A percentile compares a stretch with the other conserved stretches of the same genome.
These are phyloP conservation scores for Phytophthora lateralis DNA, from an alignment of 352 stramenopile genomes.

Conservation along the genomic window DNA sequence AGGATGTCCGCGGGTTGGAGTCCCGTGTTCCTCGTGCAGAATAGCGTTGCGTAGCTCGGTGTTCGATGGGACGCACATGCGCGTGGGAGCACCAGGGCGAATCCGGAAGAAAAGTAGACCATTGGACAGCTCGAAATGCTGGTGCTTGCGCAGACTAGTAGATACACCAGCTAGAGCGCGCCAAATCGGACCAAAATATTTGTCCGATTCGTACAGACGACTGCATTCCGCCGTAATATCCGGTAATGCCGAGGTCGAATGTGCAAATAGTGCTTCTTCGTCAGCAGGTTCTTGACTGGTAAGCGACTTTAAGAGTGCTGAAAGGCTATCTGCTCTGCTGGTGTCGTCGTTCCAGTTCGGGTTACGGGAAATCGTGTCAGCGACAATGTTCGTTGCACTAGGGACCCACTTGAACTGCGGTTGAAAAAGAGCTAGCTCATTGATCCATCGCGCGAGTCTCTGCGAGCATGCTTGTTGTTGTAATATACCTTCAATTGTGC, in stretches of 20 bases:
- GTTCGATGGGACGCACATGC: not conserved
- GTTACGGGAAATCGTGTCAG: not conserved
- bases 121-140: not conserved
- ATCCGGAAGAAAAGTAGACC: constrained; percentile 3
- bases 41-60: not conserved
- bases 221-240: not conserved
- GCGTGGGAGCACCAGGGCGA: constrained; percentile 3
- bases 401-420: not conserved
- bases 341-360: not conserved
- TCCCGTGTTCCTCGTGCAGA: constrained; percentile 11
- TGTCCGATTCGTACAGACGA: not conserved
- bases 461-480: not conserved
- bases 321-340: not conserved
- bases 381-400: not conserved
- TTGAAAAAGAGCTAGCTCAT: not conserved
- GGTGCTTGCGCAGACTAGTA: not conserved
- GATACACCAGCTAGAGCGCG: not conserved
- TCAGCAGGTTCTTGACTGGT: not conserved
- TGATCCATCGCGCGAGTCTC: not conserved
- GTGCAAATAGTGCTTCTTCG: not conserved
- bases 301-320: not conserved
- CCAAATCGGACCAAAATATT: not conserved
- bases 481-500: not conserved
- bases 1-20: constrained; percentile 1
- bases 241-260: not conserved